Percentiles rank a stretch among this genome's conserved stretches.
Evolutionary conservation across 2,329 filamentous ascomycete species (phyloP).

Genomic region (Arthrobotrys pseudoclavata): DNA sequence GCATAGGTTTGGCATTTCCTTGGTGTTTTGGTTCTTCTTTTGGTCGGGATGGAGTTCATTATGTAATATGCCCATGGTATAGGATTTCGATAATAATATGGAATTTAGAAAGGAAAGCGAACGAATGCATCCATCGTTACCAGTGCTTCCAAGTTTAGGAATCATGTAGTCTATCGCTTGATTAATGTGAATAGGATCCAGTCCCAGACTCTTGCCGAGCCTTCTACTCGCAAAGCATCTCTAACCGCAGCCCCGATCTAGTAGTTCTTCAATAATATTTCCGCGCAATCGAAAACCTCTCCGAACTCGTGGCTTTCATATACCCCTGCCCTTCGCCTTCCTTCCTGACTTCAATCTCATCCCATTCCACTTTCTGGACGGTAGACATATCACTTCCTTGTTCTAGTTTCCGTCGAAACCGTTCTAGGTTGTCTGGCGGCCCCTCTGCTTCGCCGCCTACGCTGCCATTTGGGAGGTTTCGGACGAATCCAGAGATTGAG

Average conservation of each 20-base stretch:
- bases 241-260: neutral
- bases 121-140: slow-evolving; percentile 7
- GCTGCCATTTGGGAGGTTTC: slow-evolving; percentile 18
- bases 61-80: neutral
- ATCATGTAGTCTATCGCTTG: neutral
- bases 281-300: slow-evolving; percentile 33
- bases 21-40: slow-evolving; percentile 10
- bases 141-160: neutral
- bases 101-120: neutral
- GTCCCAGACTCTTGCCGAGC: neutral
- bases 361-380: slow-evolving; percentile 50
- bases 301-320: slow-evolving; percentile 14
- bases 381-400: slow-evolving; percentile 27
- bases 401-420: slow-evolving; percentile 37
- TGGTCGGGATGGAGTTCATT: slow-evolving; percentile 13
- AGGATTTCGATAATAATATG: neutral
- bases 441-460: slow-evolving; percentile 53
- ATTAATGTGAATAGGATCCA: neutral
- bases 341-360: slow-evolving; percentile 33
- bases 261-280: neutral
- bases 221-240: too few relatives aligned
- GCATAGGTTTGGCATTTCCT: neutral
- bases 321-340: slow-evolving; percentile 51
- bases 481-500: slow-evolving; percentile 45
- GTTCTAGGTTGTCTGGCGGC: slow-evolving; percentile 21